Percentiles rank a stretch among this genome's conserved stretches.
These are phyloP conservation scores for Barnettozyma sp. DNA, from an alignment of 805 yeast species.

Conservation along the genomic window DNA sequence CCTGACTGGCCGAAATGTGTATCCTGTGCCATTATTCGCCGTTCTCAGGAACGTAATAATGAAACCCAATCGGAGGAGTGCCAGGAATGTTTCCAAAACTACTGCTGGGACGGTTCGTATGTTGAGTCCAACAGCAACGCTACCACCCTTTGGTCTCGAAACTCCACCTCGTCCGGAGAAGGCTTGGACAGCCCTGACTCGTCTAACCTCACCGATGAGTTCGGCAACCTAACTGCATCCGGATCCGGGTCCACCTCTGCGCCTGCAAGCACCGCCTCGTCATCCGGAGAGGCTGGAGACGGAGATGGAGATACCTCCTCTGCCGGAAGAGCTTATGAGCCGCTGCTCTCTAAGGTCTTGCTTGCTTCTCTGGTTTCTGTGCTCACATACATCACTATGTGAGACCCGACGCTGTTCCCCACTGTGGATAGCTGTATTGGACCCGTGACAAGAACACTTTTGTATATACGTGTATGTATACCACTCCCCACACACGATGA, in stretches of 20 bases:
- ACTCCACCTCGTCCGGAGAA: conserved; percentile 4
- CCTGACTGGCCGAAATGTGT: conserved; percentile 66
- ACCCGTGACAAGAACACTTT: too few relatives aligned
- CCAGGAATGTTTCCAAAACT: conserved; percentile 56
- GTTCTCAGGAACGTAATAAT: conserved; percentile 65
- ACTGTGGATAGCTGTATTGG: too few relatives aligned
- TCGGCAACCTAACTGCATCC: background rate
- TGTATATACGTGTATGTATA: too few relatives aligned
- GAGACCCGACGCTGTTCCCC: too few relatives aligned
- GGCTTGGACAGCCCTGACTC: conserved; percentile 1
- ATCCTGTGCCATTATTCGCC: conserved; percentile 76
- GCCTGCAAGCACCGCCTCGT: too few relatives aligned
- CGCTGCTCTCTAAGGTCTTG: conserved; percentile 7
- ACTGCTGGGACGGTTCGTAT: conserved; percentile 66
- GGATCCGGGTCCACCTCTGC: background rate
- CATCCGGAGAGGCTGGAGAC: too few relatives aligned
- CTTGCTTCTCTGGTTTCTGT: conserved; percentile 1
- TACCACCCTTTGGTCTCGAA: background rate
- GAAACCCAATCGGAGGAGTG: conserved; percentile 59
- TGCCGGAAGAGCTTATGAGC: conserved; percentile 1
- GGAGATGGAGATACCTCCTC: background rate
- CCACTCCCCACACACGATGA: too few relatives aligned
- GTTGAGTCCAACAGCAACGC: background rate
- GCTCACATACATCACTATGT: conserved; percentile 3
- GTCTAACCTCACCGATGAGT: conserved; percentile 2